Base-by-base conservation (phyloP, 1,284 basidiomycete species). In the Rhodotorula sp. region DNA sequence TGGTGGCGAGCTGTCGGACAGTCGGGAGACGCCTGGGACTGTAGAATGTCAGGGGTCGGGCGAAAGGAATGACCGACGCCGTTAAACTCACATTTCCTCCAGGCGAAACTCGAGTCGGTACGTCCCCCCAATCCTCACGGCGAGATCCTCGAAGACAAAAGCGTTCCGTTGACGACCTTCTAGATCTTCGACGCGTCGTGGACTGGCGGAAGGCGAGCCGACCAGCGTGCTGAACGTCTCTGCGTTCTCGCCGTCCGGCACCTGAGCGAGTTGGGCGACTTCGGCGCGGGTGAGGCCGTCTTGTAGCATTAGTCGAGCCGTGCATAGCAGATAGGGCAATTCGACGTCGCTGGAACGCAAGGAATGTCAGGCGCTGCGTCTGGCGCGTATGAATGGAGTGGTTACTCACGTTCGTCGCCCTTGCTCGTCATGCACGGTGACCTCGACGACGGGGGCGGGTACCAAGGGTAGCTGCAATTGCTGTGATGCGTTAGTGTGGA, bases 91-190 rank as follows among this genome's bases (percentile, higher is more conserved):
- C 92, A 87, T 87, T 74, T 89, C 88, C 73, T 91, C 83, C 56
- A 94, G 83, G 24, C 85, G 87, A 63, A 94, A 85, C 60, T 87
- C 86, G 56, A 95, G 83, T 74, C 87, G 85, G 81, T 89, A 95
- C 22, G 84, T 85, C 22, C 92, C 92, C 40, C 85, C 83, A 81
- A 85, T 86, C 20, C 90, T 85, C 65, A 95, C 86, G 77, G 90
- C 91, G 74, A 92, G 89, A 79, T 95, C 93, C 13, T 92, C 88
- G 77, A 94, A 95, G 61, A 93, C 82, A 77, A 95, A 94, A 80
- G 90, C 94, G 47, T 90, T 83, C 13, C 90, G 90, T 73, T 85
- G 83, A 48, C 87, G 86, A 53, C 90, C 90, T 4, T 73, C 68
- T 9, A 72, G 52, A 78, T 89, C 86, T 52, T 87, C 83, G 78